Conservation (phyloP, 2,329 filamentous ascomycete genomes). For the Aspergillus versicolor region DNA sequence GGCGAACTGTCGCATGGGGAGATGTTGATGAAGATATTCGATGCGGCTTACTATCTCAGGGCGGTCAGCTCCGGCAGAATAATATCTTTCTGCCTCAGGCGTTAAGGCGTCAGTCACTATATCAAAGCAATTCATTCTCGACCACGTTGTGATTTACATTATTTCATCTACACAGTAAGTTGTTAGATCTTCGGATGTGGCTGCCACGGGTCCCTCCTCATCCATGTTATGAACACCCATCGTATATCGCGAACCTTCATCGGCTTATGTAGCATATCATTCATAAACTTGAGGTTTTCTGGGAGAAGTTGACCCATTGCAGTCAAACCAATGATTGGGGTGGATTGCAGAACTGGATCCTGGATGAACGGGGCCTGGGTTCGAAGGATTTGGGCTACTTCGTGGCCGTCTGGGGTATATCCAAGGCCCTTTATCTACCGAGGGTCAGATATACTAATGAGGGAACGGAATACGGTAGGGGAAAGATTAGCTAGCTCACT, state of each 20-base stretch:
- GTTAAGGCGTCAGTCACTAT: neutral
- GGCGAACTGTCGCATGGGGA: neutral
- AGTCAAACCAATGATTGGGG: neutral
- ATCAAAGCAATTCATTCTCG: neutral
- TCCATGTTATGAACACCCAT: neutral
- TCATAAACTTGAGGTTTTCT: neutral
- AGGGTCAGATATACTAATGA: neutral
- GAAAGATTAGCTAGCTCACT: neutral
- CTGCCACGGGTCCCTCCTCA: neutral
- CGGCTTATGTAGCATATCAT: neutral
- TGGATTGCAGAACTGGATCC: neutral
- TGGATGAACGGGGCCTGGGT: neutral
- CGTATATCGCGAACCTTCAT: neutral
- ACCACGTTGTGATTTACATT: neutral
- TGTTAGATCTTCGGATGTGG: neutral
- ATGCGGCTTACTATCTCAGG: conserved; percentile 4
- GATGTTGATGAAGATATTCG: conserved; percentile 9
- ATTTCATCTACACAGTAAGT: neutral
- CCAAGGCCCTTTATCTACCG: neutral
- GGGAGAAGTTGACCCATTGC: neutral
- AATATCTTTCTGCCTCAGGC: neutral
- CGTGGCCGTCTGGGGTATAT: neutral
- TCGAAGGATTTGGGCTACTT: neutral
- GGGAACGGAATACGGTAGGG: neutral
- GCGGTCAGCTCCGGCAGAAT: conserved; percentile 11